Evolutionary conservation across 2,329 filamentous ascomycete genomes (phyloP).

Genomic region (Diplodia mutila): DNA sequence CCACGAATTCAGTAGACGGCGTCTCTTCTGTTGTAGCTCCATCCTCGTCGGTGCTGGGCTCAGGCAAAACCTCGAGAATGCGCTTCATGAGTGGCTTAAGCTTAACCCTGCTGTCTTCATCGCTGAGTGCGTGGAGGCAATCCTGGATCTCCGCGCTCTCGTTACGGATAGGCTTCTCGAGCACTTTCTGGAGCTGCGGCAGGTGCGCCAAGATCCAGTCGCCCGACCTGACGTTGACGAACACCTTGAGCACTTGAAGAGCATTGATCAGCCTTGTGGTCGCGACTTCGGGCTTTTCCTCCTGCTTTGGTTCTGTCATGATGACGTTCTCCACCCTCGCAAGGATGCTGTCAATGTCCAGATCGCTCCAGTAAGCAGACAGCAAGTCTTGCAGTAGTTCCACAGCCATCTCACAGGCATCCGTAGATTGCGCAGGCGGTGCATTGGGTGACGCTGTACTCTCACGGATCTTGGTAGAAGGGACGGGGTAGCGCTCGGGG

Average conservation of each 20-base stretch:
- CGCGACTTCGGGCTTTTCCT: conserved; percentile 67
- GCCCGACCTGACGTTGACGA: conserved; percentile 83
- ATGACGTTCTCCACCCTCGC: conserved; percentile 87
- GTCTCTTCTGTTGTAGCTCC: conserved; percentile 71
- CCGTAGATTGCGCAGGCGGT: conserved; percentile 61
- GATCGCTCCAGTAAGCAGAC: conserved; percentile 87
- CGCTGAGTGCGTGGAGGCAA: conserved; percentile 76
- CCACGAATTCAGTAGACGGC: conserved; percentile 83
- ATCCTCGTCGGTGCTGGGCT: conserved; percentile 81
- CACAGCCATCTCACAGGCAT: conserved; percentile 85
- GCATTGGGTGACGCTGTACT: conserved; percentile 49
- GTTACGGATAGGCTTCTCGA: conserved; percentile 86
- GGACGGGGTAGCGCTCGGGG: conserved; percentile 78
- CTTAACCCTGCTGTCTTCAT: conserved; percentile 65
- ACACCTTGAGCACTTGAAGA: conserved; percentile 85
- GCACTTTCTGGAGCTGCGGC: conserved; percentile 76
- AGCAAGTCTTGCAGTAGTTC: conserved; percentile 81
- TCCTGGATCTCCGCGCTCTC: conserved; percentile 94
- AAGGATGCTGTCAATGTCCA: conserved; percentile 83
- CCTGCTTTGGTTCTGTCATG: conserved; percentile 65
- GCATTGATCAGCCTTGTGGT: conserved; percentile 90
- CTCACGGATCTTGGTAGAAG: conserved; percentile 64
- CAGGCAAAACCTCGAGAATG: conserved; percentile 84
- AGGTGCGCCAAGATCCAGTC: conserved; percentile 88
- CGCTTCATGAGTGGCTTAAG: conserved; percentile 77